phyloP scores from a whole-genome alignment of 2,329 filamentous ascomycete genomes.

The Ciborinia camelliae region DNA sequence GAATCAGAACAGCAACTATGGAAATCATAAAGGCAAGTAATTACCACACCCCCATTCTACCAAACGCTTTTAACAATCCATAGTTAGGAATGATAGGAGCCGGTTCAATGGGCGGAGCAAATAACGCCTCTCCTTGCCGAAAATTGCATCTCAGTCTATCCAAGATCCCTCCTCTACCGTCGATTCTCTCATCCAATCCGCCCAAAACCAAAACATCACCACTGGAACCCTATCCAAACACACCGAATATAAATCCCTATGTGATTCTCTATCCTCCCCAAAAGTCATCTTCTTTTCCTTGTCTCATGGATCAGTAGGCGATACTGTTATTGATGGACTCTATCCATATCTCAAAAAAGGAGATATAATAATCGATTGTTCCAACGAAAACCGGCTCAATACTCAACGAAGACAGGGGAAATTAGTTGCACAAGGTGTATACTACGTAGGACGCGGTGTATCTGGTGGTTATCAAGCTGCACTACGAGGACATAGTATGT shows the following conservation, averaged over 20 bases:
- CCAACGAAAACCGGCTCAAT: constrained; percentile 64
- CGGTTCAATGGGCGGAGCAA: constrained; percentile 54
- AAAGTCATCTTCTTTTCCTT: constrained; percentile 52
- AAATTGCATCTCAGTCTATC: constrained; percentile 52
- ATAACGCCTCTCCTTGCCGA: constrained; percentile 59
- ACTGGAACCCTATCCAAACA: constrained; percentile 35
- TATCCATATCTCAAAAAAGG: constrained; percentile 51
- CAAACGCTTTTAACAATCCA: background rate
- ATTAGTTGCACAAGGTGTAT: constrained; percentile 54
- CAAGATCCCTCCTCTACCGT: constrained; percentile 49
- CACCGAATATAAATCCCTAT: constrained; percentile 45
- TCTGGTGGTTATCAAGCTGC: constrained; percentile 68
- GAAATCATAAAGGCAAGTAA: background rate
- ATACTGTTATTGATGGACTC: constrained; percentile 40
- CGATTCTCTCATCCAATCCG: constrained; percentile 41
- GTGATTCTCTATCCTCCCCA: constrained; percentile 44
- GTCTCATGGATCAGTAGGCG: constrained; percentile 45
- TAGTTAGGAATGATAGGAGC: constrained; percentile 55
- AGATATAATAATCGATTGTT: constrained; percentile 66
- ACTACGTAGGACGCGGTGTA: constrained; percentile 65
- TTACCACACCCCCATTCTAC: background rate
- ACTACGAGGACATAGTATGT: constrained; percentile 63
- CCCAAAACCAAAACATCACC: constrained; percentile 28
- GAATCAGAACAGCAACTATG: background rate
- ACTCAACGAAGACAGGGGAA: constrained; percentile 61